Base-by-base conservation (phyloP, 2,329 filamentous ascomycete species). In the Claviceps digitariae region DNA sequence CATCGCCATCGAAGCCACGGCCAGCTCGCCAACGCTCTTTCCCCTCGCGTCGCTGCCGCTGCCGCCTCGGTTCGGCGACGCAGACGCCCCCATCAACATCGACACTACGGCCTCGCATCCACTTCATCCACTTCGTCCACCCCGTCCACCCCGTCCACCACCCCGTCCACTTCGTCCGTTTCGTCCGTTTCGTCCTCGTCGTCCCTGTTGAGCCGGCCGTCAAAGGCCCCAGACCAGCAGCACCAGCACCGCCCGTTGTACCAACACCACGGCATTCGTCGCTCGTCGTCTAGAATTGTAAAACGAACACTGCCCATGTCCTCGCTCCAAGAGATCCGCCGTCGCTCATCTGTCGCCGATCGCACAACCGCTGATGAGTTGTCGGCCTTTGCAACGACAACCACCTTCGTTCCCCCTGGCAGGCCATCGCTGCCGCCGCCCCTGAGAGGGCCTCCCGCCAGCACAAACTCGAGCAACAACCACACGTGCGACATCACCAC, bases 21-120 rank as follows among this genome's bases (percentile, higher is more conserved):
- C 52, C 63, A 68, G 59, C 62, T 69, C 58, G 59, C 68, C 62
- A 71, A 68, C 68, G 69, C 70, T 56, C 63, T 71, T 61, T 67
- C 68, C 62, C 65, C 71, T 64, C 71, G 67, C 67, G 69, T 70
- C 64, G 66, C 68, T 55, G 64, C 62, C 58, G 67, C 65, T 62
- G 63, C 66, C 65, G 69, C 66, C 65, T 68, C 64, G 62, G 62
- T 62, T 60, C 66, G 67, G 64, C 66, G 67, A 59, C 64, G 66
- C 62, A 64, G 65, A 65, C 64, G 47, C 34, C 50, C n/a, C 12
- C 50, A 27, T 31, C 49, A 25, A 21, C 40, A 44, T 8, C 49
- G 43, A 10, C 49, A 44, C 23, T 23, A 29, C 25, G n/a, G 7
- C 45, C 25, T 13, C 23, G 34, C n/a, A 12, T n/a, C 20, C 53